phyloP scores from a whole-genome alignment of 148 eudicot species.

The Salicornia ramosissima region DNA sequence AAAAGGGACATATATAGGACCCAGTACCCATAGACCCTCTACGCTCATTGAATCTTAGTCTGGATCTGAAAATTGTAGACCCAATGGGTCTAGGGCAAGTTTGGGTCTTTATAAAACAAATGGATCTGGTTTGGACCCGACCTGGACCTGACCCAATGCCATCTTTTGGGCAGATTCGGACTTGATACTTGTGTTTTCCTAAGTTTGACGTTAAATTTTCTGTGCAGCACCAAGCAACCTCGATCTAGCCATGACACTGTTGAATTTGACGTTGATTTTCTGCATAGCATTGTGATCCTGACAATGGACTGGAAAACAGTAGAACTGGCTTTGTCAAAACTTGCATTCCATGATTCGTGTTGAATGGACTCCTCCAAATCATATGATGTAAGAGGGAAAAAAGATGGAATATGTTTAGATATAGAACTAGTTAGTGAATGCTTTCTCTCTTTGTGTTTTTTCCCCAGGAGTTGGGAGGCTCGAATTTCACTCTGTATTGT shows the following conservation, averaged over 20 bases:
- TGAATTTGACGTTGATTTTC: neutral
- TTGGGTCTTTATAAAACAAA: too few relatives aligned
- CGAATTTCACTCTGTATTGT: constrained; percentile 1
- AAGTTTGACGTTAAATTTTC: neutral
- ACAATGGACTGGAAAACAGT: neutral
- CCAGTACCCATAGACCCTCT: too few relatives aligned
- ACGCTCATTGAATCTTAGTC: too few relatives aligned
- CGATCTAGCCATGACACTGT: neutral
- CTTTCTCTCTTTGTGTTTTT: neutral
- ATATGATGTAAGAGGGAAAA: neutral
- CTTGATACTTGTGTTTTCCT: neutral
- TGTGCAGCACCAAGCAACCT: too few relatives aligned
- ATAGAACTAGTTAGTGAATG: neutral
- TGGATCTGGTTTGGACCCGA: too few relatives aligned
- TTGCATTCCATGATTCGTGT: neutral
- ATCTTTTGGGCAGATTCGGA: too few relatives aligned
- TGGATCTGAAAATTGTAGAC: too few relatives aligned
- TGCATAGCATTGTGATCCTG: neutral
- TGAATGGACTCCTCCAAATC: neutral
- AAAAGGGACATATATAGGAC: too few relatives aligned
- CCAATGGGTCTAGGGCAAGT: too few relatives aligned
- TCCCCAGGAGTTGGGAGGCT: neutral
- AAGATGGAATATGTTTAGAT: neutral
- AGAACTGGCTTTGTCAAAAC: neutral
- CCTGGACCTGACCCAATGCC: too few relatives aligned